Evolutionary conservation across 306 rosid genomes (phyloP).

Genomic region (Begonia fuchsioides): DNA sequence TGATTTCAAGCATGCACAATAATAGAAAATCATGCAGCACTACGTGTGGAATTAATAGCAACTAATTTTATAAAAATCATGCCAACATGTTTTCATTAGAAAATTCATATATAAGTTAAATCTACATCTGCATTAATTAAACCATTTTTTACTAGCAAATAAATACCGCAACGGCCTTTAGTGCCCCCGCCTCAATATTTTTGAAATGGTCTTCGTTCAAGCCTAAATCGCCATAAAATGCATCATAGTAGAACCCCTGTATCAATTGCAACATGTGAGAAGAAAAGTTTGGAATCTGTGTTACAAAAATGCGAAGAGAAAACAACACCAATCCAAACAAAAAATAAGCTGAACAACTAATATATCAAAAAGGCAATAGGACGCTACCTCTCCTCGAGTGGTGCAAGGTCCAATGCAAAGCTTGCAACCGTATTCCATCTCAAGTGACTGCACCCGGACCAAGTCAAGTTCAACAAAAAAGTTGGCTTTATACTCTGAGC

Average conservation of each 20-base stretch:
- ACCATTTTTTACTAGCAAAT: background rate
- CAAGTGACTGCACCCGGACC: constrained; percentile 36
- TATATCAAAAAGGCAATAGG: background rate
- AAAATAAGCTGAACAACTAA: background rate
- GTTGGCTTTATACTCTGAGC: too few relatives aligned
- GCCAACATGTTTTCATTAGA: background rate
- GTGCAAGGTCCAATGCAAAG: constrained; percentile 98
- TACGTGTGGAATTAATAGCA: too few relatives aligned
- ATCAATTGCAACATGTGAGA: too few relatives aligned
- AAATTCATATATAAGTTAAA: background rate
- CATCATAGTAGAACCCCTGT: constrained; percentile 96
- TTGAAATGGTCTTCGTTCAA: constrained; percentile 88
- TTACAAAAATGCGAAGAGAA: too few relatives aligned
- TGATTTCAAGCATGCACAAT: background rate
- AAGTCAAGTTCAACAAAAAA: background rate
- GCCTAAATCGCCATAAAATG: constrained; percentile 75
- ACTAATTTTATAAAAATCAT: too few relatives aligned
- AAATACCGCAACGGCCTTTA: constrained; percentile 64
- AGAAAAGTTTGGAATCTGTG: too few relatives aligned
- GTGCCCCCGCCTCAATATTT: constrained; percentile 46
- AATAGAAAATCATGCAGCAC: background rate
- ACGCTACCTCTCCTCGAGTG: constrained; percentile 77
- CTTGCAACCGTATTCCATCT: constrained; percentile 76
- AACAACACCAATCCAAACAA: background rate
- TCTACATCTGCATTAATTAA: background rate